Conservation (phyloP, 257 asterid genomes). For the Solanum verrucosum region DNA sequence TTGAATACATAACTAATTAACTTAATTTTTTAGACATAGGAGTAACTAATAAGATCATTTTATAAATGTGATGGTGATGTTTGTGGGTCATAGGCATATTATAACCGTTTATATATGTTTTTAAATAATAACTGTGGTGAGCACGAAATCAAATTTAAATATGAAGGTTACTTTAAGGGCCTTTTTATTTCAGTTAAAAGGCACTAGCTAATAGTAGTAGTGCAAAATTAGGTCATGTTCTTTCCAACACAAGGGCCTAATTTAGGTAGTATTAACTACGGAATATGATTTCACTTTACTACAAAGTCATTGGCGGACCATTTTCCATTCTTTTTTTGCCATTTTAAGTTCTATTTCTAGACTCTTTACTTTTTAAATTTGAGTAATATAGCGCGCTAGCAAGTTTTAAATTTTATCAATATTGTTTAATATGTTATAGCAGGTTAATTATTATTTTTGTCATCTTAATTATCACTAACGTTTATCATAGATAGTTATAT, state of each 20-base stretch:
- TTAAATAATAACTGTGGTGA: not conserved
- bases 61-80: slow-evolving; percentile 3
- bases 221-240: slow-evolving; percentile 40
- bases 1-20: slow-evolving; percentile 14
- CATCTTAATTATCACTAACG: not conserved
- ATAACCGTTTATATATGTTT: not conserved
- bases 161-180: not conserved
- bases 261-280: not conserved
- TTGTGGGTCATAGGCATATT: not conserved
- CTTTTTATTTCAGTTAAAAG: slow-evolving; percentile 13
- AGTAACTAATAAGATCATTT: not conserved
- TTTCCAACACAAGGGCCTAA: not conserved
- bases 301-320: not conserved
- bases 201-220: slow-evolving; percentile 24
- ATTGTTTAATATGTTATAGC: not conserved
- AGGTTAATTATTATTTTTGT: not conserved
- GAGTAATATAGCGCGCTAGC: not conserved
- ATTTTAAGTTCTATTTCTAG: not conserved
- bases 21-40: slow-evolving; percentile 3
- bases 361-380: not conserved
- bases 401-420: not conserved
- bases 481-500: not conserved
- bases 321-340: not conserved
- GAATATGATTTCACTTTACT: not conserved
- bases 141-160: not conserved